Evolutionary conservation across 257 asterid species (phyloP).

Genomic region (Rhazya stricta): DNA sequence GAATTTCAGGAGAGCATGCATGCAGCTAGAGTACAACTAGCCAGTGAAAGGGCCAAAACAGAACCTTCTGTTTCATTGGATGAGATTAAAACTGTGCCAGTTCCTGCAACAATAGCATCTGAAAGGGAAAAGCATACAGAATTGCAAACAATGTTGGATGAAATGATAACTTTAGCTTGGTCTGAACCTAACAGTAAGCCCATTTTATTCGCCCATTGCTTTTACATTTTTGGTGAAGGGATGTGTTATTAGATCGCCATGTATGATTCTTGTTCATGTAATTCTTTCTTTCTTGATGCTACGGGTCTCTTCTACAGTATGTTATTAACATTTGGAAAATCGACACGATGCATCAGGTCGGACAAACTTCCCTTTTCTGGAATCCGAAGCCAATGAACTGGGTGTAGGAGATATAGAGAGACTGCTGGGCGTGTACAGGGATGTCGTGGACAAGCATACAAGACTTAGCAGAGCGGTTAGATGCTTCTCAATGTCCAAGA

Average conservation of each 20-base stretch:
- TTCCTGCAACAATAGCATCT: neutral
- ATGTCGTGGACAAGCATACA: neutral
- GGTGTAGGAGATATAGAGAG: neutral
- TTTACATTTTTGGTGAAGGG: neutral
- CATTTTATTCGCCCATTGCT: neutral
- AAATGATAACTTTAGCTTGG: conserved; percentile 4
- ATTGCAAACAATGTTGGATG: neutral
- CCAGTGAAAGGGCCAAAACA: neutral
- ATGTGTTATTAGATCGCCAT: neutral
- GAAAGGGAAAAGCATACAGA: neutral
- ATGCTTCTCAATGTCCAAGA: neutral
- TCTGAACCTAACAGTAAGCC: neutral
- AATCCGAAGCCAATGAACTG: neutral
- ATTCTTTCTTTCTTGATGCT: neutral
- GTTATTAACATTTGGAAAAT: neutral
- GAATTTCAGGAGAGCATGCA: conserved; percentile 14
- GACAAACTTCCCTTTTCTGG: neutral
- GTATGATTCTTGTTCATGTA: neutral
- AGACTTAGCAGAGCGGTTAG: neutral
- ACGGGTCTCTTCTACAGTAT: neutral
- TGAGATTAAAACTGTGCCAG: neutral
- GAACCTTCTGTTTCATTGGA: neutral
- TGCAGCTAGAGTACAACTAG: conserved; percentile 5
- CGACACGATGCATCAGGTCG: neutral
- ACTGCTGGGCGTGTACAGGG: neutral